phyloP scores from a whole-genome alignment of 345 rosid species.

The Draba incana region DNA sequence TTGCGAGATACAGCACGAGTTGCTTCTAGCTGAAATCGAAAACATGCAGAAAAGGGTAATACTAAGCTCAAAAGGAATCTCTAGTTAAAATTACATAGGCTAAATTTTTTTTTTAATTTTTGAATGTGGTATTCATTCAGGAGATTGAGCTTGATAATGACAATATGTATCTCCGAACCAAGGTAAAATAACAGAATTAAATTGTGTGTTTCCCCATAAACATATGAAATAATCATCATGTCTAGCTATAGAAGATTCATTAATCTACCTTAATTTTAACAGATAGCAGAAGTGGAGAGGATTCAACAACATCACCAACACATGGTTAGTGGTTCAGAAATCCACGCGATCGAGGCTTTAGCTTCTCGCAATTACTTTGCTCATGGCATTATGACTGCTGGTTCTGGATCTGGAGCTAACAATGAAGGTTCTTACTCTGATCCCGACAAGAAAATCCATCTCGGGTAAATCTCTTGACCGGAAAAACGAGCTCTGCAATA shows the following conservation, averaged over 20 bases:
- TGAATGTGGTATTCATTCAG: constrained; percentile 39
- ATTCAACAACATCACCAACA: constrained; percentile 62
- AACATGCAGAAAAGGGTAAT: constrained; percentile 85
- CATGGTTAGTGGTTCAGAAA: constrained; percentile 73
- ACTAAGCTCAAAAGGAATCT: not conserved
- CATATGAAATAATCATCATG: constrained; percentile 1
- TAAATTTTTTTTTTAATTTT: not conserved
- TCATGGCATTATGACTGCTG: constrained; percentile 53
- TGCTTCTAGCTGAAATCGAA: constrained; percentile 93
- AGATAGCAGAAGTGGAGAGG: constrained; percentile 93
- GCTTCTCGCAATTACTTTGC: constrained; percentile 88
- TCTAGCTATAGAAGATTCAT: not conserved
- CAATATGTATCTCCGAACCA: constrained; percentile 72
- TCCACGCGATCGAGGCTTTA: constrained; percentile 77
- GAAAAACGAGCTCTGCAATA: constrained; percentile 1
- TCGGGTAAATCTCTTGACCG: constrained; percentile 50
- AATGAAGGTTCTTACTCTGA: constrained; percentile 54
- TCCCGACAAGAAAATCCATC: constrained; percentile 81
- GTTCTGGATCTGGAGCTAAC: constrained; percentile 48
- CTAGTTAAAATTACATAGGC: not conserved
- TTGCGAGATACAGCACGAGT: constrained; percentile 73
- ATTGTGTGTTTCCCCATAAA: not conserved
- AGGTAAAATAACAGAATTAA: constrained; percentile 47
- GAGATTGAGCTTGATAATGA: constrained; percentile 94
- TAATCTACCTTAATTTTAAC: constrained; percentile 8